Evolutionary conservation across 495 filamentous ascomycete species (phyloP).

Genomic region (Pyronema omphalodes): DNA sequence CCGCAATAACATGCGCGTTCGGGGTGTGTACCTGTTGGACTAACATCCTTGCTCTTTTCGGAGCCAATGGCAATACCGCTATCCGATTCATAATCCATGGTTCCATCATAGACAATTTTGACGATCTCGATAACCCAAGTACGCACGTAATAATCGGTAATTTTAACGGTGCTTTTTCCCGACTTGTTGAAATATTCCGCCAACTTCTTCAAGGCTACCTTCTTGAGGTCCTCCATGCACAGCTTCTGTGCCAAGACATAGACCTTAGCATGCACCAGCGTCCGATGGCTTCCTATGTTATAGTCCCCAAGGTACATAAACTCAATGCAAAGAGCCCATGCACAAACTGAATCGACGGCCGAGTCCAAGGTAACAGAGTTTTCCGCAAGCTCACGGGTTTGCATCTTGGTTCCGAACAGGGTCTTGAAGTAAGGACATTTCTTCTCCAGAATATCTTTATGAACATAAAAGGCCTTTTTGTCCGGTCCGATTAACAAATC

Average conservation of each 20-base stretch:
- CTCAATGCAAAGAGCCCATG: background rate
- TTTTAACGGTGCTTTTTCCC: too few relatives aligned
- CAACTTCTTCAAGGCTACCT: background rate
- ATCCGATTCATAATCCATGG: too few relatives aligned
- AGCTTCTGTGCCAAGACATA: background rate
- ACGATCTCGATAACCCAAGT: too few relatives aligned
- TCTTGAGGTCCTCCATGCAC: background rate
- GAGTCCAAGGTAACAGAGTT: background rate
- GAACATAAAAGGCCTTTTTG: background rate
- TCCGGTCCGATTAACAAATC: background rate
- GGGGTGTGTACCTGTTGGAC: too few relatives aligned
- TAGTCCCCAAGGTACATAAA: background rate
- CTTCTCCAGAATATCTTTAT: background rate
- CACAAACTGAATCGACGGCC: background rate
- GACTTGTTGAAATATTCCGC: background rate
- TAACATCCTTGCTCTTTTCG: too few relatives aligned
- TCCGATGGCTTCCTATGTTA: background rate
- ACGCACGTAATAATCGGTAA: too few relatives aligned
- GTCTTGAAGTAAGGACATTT: conserved; percentile 1
- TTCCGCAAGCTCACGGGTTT: background rate
- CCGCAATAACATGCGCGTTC: too few relatives aligned
- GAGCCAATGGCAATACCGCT: too few relatives aligned
- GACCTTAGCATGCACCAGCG: background rate
- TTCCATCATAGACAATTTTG: too few relatives aligned
- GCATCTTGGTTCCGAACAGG: background rate